phyloP scores from a whole-genome alignment of 2,329 filamentous ascomycete genomes.

The Colletotrichum sojae region DNA sequence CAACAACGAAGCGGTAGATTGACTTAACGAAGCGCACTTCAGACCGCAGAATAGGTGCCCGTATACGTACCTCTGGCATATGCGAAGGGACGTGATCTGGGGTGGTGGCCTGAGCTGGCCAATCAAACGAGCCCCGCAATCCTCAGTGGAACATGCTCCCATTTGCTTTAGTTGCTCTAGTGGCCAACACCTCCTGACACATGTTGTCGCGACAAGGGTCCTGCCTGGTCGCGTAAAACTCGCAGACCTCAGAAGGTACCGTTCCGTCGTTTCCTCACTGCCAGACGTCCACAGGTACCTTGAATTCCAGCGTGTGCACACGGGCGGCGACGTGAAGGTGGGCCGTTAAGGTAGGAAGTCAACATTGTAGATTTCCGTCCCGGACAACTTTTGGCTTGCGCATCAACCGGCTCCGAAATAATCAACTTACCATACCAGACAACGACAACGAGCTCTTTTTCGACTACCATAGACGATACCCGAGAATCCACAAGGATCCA shows the following conservation, averaged over 20 bases:
- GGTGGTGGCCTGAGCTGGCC: conserved; percentile 13
- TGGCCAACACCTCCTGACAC: conserved; percentile 49
- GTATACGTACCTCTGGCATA: too few relatives aligned
- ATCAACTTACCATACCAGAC: conserved; percentile 1
- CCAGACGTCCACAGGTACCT: not conserved
- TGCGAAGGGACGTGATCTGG: conserved; percentile 17
- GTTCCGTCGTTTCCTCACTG: conserved; percentile 24
- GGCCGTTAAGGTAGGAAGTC: conserved; percentile 36
- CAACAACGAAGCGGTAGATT: not conserved
- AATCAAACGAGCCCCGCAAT: conserved; percentile 38
- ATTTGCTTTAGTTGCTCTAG: conserved; percentile 32
- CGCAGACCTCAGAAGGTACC: conserved; percentile 29
- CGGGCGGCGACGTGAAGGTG: conserved; percentile 28
- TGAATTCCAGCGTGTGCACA: not conserved
- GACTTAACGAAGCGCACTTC: too few relatives aligned
- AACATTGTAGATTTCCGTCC: conserved; percentile 26
- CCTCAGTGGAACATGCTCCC: conserved; percentile 16
- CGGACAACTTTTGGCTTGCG: conserved; percentile 20
- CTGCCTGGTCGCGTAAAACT: conserved; percentile 43
- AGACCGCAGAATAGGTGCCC: too few relatives aligned
- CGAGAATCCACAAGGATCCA: conserved; percentile 21
- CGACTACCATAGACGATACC: conserved; percentile 35
- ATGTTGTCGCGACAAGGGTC: conserved; percentile 52
- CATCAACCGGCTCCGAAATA: conserved; percentile 26
- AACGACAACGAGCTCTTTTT: conserved; percentile 12